Conservation (phyloP, 192 early-diverging fungal genomes). For the Coemansia javaensis region DNA sequence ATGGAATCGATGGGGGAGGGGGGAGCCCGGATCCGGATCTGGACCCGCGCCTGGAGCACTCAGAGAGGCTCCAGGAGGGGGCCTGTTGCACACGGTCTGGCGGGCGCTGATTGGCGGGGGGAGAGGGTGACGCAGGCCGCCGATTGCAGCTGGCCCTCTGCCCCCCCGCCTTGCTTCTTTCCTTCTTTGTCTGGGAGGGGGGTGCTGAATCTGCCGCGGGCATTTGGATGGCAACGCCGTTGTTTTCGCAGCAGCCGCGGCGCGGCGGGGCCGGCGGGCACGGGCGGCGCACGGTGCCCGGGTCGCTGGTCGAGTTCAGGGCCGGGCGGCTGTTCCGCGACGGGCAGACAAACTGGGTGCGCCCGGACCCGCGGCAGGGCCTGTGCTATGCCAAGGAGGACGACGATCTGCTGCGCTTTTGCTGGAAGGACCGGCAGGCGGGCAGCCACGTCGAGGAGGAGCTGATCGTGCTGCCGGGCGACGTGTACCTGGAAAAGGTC, state of each 20-base stretch:
- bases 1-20: too few species aligned
- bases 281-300: slow-evolving; percentile 4
- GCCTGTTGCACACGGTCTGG: too few species aligned
- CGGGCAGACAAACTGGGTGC: slow-evolving; percentile 59
- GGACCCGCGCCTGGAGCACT: too few species aligned
- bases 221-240: slow-evolving; percentile 27
- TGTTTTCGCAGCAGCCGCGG: slow-evolving; percentile 19
- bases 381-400: slow-evolving; percentile 47
- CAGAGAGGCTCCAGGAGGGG: too few species aligned
- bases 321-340: slow-evolving; percentile 67
- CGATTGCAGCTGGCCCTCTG: too few species aligned
- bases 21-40: too few species aligned
- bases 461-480: slow-evolving; percentile 72
- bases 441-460: slow-evolving; percentile 43
- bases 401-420: slow-evolving; percentile 73
- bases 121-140: too few species aligned
- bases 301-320: slow-evolving; percentile 57
- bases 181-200: too few species aligned
- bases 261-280: neutral
- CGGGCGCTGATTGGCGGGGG: too few species aligned
- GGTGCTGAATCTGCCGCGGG: too few species aligned
- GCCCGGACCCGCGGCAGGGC: slow-evolving; percentile 72
- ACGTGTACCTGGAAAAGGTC: slow-evolving; percentile 63
- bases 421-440: slow-evolving; percentile 67
- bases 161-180: too few species aligned